phyloP scores from a whole-genome alignment of 768 basidiomycete genomes.

The Lepiota brunneoincarnata region DNA sequence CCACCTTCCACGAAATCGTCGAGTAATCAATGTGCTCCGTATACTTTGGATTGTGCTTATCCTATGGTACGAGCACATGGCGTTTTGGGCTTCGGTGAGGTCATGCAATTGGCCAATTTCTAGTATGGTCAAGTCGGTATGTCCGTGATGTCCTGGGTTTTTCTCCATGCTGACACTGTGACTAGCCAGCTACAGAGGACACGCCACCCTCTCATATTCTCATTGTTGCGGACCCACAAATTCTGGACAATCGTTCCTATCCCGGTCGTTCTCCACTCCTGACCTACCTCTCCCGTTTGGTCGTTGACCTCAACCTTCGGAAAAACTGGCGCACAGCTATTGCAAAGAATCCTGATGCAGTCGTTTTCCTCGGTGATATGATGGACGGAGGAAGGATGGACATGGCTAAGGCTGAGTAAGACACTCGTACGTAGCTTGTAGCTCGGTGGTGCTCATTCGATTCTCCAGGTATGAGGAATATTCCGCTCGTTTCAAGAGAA shows the following conservation, averaged over 20 bases:
- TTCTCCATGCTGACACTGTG: slow-evolving; percentile 8
- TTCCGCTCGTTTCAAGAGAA: slow-evolving; percentile 60
- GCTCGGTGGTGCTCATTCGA: background rate
- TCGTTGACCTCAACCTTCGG: slow-evolving; percentile 80
- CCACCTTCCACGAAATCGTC: slow-evolving; percentile 23
- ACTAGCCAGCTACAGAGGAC: slow-evolving; percentile 20
- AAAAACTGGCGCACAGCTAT: slow-evolving; percentile 79
- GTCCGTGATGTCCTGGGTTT: slow-evolving; percentile 11
- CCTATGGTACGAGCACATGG: slow-evolving; percentile 67
- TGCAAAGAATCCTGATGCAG: slow-evolving; percentile 58
- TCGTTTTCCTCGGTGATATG: slow-evolving; percentile 91
- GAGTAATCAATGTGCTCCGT: slow-evolving; percentile 46
- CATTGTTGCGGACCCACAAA: slow-evolving; percentile 87
- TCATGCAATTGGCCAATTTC: slow-evolving; percentile 64
- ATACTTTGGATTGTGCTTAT: slow-evolving; percentile 60
- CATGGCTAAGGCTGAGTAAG: slow-evolving; percentile 70
- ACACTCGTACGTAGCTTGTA: background rate
- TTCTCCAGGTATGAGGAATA: slow-evolving; percentile 70
- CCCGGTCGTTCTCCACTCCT: slow-evolving; percentile 53
- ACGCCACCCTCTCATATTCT: slow-evolving; percentile 53
- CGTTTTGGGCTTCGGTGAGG: slow-evolving; percentile 46
- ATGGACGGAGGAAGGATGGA: slow-evolving; percentile 77
- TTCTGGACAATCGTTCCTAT: slow-evolving; percentile 76
- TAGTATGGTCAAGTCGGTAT: slow-evolving; percentile 24
- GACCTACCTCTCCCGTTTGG: slow-evolving; percentile 55